These are phyloP conservation scores for Clitopilus hobsonii DNA, from an alignment of 768 basidiomycete genomes.

Conservation along the genomic window DNA sequence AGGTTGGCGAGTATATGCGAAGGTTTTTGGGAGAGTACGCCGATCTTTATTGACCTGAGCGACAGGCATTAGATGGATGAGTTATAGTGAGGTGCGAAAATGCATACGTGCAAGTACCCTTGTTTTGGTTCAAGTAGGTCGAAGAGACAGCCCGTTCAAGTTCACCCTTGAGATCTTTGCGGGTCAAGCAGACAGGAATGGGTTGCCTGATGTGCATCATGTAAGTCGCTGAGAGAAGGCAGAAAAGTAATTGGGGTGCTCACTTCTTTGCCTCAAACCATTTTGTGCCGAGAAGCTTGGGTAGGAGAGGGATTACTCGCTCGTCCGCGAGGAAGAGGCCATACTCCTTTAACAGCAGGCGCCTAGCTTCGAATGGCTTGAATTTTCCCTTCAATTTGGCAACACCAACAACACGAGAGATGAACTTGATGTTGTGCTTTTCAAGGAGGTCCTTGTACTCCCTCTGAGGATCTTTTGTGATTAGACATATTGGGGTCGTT, in stretches of 20 bases:
- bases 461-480: constrained; percentile 94
- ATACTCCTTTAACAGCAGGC: constrained; percentile 82
- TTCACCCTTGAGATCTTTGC: constrained; percentile 88
- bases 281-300: constrained; percentile 79
- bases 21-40: constrained; percentile 64
- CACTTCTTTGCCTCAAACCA: constrained; percentile 98
- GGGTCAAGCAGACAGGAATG: constrained; percentile 85
- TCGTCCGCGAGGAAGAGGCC: constrained; percentile 94
- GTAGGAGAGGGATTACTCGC: constrained; percentile 80
- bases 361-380: constrained; percentile 76
- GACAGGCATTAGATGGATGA: not conserved
- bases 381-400: constrained; percentile 94
- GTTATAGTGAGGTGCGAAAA: not conserved
- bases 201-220: constrained; percentile 63
- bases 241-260: constrained; percentile 24
- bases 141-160: constrained; percentile 90
- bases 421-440: constrained; percentile 76
- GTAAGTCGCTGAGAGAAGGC: not conserved
- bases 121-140: constrained; percentile 94
- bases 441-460: constrained; percentile 93
- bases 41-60: constrained; percentile 79
- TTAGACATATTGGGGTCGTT: constrained; percentile 76
- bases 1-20: constrained; percentile 78
- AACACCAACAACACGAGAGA: constrained; percentile 87
- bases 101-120: constrained; percentile 86